Evolutionary conservation across 768 basidiomycete species (phyloP).

Genomic region (Auriscalpium microsporum): DNA sequence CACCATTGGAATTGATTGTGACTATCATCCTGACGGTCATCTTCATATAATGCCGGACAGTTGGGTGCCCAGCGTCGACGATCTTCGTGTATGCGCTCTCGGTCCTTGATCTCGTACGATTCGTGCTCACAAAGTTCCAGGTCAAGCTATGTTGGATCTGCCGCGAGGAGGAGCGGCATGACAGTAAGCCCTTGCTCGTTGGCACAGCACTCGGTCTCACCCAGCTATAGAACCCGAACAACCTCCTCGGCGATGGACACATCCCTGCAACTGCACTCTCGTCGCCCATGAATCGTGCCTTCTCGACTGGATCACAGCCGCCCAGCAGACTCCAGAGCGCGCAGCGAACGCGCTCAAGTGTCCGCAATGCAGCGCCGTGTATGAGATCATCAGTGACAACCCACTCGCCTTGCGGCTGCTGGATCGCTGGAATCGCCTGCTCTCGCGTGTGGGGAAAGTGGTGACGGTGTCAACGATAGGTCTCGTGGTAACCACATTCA

Average conservation of each 20-base stretch:
- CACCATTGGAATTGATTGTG: too few species aligned
- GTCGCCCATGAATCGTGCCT: constrained; percentile 76
- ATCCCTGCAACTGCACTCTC: constrained; percentile 75
- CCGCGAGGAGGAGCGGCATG: constrained; percentile 57
- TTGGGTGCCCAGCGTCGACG: background rate
- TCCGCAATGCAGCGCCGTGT: constrained; percentile 63
- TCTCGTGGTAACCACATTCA: constrained; percentile 44
- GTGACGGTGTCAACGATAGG: constrained; percentile 44
- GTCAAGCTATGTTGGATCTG: constrained; percentile 80
- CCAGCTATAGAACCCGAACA: constrained; percentile 31
- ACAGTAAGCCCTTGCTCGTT: constrained; percentile 22
- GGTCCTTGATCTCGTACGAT: too few species aligned
- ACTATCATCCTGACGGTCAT: background rate
- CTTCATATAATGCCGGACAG: background rate
- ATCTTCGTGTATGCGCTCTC: background rate
- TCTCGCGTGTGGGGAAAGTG: constrained; percentile 44
- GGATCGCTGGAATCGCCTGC: constrained; percentile 38
- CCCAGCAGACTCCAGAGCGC: constrained; percentile 47
- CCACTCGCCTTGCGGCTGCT: constrained; percentile 44
- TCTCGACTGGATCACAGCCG: constrained; percentile 69
- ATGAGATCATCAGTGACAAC: constrained; percentile 60
- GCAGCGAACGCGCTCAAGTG: constrained; percentile 66
- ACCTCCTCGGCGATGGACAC: constrained; percentile 57
- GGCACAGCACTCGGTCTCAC: too few species aligned
- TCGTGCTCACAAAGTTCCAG: constrained; percentile 24